phyloP scores from a whole-genome alignment of 2,329 filamentous ascomycete species.

The Neophaeococcomyces mojaviensis region DNA sequence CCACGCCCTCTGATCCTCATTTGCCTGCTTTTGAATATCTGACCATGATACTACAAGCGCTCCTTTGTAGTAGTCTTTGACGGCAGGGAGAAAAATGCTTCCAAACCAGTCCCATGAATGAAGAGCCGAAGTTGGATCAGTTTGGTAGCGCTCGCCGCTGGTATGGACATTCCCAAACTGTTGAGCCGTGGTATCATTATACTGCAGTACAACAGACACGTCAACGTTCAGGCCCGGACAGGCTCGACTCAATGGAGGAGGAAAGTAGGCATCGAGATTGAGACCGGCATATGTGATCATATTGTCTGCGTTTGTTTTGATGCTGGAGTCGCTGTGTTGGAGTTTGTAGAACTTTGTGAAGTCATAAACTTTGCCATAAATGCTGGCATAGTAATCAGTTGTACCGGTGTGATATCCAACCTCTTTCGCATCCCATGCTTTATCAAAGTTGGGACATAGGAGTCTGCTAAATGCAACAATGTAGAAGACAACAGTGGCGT shows the following conservation, averaged over 20 bases:
- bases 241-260: conserved; percentile 64
- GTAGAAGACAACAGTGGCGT: conserved; percentile 79
- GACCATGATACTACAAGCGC: conserved; percentile 64
- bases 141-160: conserved; percentile 55
- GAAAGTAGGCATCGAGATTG: conserved; percentile 79
- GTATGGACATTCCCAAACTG: conserved; percentile 52
- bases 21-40: conserved; percentile 57
- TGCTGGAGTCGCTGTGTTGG: conserved; percentile 69
- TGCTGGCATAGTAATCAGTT: conserved; percentile 77
- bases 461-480: conserved; percentile 79
- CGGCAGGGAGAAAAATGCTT: conserved; percentile 63
- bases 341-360: conserved; percentile 78
- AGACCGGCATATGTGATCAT: conserved; percentile 76
- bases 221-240: conserved; percentile 66
- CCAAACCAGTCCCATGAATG: conserved; percentile 68
- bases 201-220: conserved; percentile 39
- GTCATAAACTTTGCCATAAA: conserved; percentile 86
- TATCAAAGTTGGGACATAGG: conserved; percentile 84
- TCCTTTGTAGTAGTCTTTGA: conserved; percentile 81
- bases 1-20: conserved; percentile 65
- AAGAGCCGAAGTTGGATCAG: conserved; percentile 52
- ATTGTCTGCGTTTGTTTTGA: conserved; percentile 49
- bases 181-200: conserved; percentile 58
- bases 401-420: conserved; percentile 62
- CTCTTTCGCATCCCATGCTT: conserved; percentile 71